Base-by-base conservation (phyloP, 2,329 filamentous ascomycete species). In the Diaporthe amygdali region DNA sequence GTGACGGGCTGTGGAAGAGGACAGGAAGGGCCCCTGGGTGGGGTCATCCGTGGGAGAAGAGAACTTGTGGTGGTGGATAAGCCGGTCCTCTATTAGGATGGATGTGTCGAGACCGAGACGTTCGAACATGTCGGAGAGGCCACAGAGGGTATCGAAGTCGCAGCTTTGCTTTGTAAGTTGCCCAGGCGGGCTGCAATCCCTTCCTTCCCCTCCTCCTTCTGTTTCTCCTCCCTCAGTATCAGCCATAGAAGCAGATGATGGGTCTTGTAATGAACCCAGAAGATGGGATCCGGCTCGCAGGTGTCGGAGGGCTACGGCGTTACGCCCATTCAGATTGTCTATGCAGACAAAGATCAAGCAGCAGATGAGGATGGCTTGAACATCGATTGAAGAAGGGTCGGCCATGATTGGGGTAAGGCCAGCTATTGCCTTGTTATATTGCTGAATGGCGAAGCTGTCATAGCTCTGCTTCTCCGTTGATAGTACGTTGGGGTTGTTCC, bases 261-360 rank as follows among this genome's bases (percentile, higher is more conserved):
- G 5, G 10, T 46, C 39, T 17, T 32, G 56, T 25, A 61, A 30
- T 4, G 56, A 61, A 25, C 3, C 32, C 27, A 61, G 56, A 20
- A 61, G 39, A 17, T 61, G 37, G 17, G 39, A 17, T 20, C 56
- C 56, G 20, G 56, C 37, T 9, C 39, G 22, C 17, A 61, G 25
- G 22, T 61, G 56, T 46, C 25, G 41, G 15, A 61, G 30, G 17
- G 56, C 56, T 25, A 61, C 39, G 17, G 0, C 17, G 14, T 30
- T 25, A 5, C 56, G 56, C 37, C 39, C 39, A 14, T 44, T 61
- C 17, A 61, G 3, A 2, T 61, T 61, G 17, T 61, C 56, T 61
- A 61, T 61, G 25, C 56, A 61, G 56, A 44, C 39, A 61, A 61
- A 61, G 9, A 61, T 46, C 25, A 61, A 22, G 25, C 56, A 61